Base-by-base conservation (phyloP, 306 rosid species). In the Sphenostylis stenocarpa region DNA sequence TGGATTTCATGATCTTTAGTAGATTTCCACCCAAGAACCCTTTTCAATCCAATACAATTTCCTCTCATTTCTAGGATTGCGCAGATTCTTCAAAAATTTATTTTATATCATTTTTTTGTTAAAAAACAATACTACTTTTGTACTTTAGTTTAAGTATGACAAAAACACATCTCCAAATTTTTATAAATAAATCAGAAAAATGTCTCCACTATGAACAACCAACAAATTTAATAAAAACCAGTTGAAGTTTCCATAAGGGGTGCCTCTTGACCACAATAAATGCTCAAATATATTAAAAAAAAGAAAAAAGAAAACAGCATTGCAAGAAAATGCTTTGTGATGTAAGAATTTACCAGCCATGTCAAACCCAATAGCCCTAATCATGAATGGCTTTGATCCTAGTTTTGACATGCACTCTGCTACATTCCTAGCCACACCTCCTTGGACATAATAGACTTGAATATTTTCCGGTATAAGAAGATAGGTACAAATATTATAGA, bases 351-450 rank as follows among this genome's bases (percentile, higher is more conserved):
- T 83, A 88, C 98, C 98, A 33, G 96, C 87, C 96, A 92, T 85
- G 78, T 95, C 97, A 75, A 68, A 81, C 31, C 98, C 97, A 14
- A 92, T 57, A 36, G 90, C 96, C 83, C 97, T 95, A 72, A 95
- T 92, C 89, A 95, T 86, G 77, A 79, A 90, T 56, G 93, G 96
- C 67, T 83, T 92, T 72, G 88, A 85, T 81, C 93, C 96, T 23
- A 95, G 89, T 86, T 89, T 95, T 64, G 91, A 85, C 93, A 95
- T 88, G 80, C 98, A 95, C 68, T 92, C 98, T 9, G 93, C 97
- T 48, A 95, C 85, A 78, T 95, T 95, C 86, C 98, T 92, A 17
- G 92, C 98, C 53, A 95, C 97, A 7, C 97, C 98, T 81, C 98
- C 98, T 55, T 83, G 83, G 31, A 85, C 73, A 74, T 92, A 90